Evolutionary conservation across 2,329 filamentous ascomycete species (phyloP).

Genomic region (Pyricularia pennisetigena): DNA sequence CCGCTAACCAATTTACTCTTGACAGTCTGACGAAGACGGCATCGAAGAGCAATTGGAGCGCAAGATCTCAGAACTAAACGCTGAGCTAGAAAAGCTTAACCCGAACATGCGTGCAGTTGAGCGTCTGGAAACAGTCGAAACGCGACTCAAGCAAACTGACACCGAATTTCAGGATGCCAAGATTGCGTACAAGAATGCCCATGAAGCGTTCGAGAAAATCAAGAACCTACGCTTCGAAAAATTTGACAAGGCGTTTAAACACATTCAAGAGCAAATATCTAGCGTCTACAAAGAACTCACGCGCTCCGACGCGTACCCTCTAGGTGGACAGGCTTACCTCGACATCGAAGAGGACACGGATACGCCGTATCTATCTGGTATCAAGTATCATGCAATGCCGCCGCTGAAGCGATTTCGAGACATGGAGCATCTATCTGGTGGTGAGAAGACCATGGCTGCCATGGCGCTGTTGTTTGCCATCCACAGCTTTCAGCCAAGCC

Average conservation of each 20-base stretch:
- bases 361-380: conserved; percentile 87
- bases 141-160: conserved; percentile 72
- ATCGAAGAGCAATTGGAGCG: conserved; percentile 70
- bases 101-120: conserved; percentile 96
- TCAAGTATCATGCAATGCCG: conserved; percentile 98
- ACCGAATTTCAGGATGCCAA: conserved; percentile 84
- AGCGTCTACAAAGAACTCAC: conserved; percentile 94
- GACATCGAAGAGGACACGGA: conserved; percentile 92
- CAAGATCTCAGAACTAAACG: conserved; percentile 61
- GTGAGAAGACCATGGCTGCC: conserved; percentile 98
- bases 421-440: conserved; percentile 96
- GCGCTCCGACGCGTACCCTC: conserved; percentile 76
- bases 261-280: conserved; percentile 91
- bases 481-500: conserved; percentile 88
- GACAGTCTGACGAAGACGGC: conserved; percentile 56
- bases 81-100: conserved; percentile 85
- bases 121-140: conserved; percentile 76
- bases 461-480: conserved; percentile 94
- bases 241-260: conserved; percentile 90
- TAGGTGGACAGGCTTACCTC: conserved; percentile 83
- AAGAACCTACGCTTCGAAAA: conserved; percentile 78
- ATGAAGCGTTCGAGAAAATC: conserved; percentile 57
- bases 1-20: conserved; percentile 16
- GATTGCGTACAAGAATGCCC: conserved; percentile 47
- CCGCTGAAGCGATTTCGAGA: conserved; percentile 96